A percentile compares a stretch with the other conserved stretches of the same genome.
These are phyloP conservation scores for Rhizoclosmatium globosum DNA, from an alignment of 192 early-diverging fungal genomes.

Conservation along the genomic window DNA sequence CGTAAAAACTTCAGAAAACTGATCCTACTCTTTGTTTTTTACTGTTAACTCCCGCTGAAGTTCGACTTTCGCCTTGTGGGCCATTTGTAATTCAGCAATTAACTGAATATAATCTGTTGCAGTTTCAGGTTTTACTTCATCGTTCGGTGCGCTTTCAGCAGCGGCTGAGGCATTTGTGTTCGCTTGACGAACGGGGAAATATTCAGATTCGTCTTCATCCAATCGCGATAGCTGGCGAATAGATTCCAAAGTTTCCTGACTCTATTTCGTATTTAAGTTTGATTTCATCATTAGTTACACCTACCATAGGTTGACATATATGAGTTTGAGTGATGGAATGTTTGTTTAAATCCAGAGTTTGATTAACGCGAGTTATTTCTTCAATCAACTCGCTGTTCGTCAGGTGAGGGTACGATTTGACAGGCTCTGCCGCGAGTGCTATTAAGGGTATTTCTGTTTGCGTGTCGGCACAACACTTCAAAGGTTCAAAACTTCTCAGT, in stretches of 20 bases:
- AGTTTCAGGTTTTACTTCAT: too few species aligned
- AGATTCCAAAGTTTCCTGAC: background rate
- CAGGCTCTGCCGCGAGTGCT: constrained; percentile 5
- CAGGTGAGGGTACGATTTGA: background rate
- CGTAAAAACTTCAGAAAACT: background rate
- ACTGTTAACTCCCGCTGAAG: constrained; percentile 48
- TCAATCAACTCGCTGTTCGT: constrained; percentile 13
- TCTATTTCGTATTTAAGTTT: background rate
- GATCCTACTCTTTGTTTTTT: constrained; percentile 50
- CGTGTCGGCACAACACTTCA: background rate
- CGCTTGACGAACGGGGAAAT: background rate
- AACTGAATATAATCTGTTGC: background rate
- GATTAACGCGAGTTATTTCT: background rate
- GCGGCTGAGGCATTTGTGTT: constrained; percentile 1
- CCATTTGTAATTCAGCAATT: constrained; percentile 36
- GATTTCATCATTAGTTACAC: too few species aligned
- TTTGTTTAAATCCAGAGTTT: too few species aligned
- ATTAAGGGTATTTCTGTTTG: constrained; percentile 6
- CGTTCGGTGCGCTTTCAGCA: background rate
- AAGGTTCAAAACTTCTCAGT: background rate
- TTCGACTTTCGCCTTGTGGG: constrained; percentile 55
- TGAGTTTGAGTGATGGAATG: too few species aligned
- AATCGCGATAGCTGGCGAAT: background rate
- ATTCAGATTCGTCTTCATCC: background rate
- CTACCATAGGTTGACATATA: too few species aligned